Evolutionary conservation across 169 alveolate species (phyloP).

Genomic region (Cytauxzoon felis): DNA sequence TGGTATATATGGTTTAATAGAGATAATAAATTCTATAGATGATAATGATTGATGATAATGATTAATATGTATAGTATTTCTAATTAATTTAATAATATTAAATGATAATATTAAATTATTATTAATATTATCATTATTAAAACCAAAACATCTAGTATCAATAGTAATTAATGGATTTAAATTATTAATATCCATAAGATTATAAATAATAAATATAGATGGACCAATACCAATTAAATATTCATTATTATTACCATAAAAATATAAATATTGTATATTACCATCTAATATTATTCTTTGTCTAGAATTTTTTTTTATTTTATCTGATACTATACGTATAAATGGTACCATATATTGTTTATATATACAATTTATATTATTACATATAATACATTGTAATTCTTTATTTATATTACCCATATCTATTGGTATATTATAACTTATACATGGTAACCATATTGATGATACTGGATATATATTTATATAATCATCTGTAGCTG

Average conservation of each 20-base stretch:
- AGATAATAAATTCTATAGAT: conserved; percentile 27
- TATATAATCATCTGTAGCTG: conserved; percentile 17
- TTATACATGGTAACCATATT: conserved; percentile 4
- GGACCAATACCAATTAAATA: conserved; percentile 18
- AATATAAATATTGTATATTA: background rate
- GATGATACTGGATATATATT: conserved; percentile 12
- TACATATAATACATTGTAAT: background rate
- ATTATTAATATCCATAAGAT: background rate
- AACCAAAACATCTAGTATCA: conserved; percentile 7
- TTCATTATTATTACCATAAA: conserved; percentile 11
- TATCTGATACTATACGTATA: background rate
- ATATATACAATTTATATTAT: background rate
- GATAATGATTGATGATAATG: background rate
- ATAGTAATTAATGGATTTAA: conserved; percentile 10
- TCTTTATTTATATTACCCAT: background rate
- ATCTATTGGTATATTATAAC: background rate
- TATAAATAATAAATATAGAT: background rate
- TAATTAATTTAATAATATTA: background rate
- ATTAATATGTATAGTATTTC: background rate
- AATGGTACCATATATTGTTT: background rate
- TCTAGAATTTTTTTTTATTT: background rate
- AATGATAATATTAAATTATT: background rate
- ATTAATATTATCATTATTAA: background rate
- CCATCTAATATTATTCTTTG: background rate
- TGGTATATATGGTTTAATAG: background rate